Conservation (phyloP, 129 eudicot species). For the Pulicaria dysenterica region DNA sequence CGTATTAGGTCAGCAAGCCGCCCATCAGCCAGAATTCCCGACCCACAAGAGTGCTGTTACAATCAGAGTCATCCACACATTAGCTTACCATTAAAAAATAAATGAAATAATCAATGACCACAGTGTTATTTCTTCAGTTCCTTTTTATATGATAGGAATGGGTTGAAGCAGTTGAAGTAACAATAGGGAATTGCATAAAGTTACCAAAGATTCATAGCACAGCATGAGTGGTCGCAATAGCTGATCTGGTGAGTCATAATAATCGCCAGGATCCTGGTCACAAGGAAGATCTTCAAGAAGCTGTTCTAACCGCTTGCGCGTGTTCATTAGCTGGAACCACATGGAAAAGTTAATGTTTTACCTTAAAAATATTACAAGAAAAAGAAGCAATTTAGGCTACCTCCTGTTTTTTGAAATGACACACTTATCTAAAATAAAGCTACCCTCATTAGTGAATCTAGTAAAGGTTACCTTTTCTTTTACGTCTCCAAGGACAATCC, state of each 20-base stretch:
- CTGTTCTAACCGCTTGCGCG: slow-evolving; percentile 74
- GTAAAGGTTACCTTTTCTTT: slow-evolving; percentile 74
- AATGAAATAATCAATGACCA: not conserved
- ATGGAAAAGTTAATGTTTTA: slow-evolving; percentile 8
- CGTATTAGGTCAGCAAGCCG: slow-evolving; percentile 92
- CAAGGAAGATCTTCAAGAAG: slow-evolving; percentile 87
- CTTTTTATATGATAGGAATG: not conserved
- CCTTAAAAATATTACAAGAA: slow-evolving; percentile 14
- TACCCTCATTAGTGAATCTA: not conserved
- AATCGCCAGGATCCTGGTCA: slow-evolving; percentile 71
- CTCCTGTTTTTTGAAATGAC: slow-evolving; percentile 2
- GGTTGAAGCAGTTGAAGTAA: not conserved
- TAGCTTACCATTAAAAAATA: slow-evolving; percentile 17
- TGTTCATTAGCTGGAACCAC: slow-evolving; percentile 67
- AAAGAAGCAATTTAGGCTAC: slow-evolving; percentile 2
- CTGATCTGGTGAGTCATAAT: slow-evolving; percentile 80
- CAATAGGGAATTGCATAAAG: not conserved
- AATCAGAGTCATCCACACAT: slow-evolving; percentile 20
- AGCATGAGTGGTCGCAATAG: slow-evolving; percentile 75
- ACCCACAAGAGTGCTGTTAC: slow-evolving; percentile 81
- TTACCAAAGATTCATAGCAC: slow-evolving; percentile 94
- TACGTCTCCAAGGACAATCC: slow-evolving; percentile 86
- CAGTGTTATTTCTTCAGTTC: not conserved
- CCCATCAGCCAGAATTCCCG: slow-evolving; percentile 93
- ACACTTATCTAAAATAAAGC: not conserved